These are phyloP conservation scores for Allomyces macrogynus DNA, from an alignment of 192 early-diverging fungal genomes.

Conservation along the genomic window DNA sequence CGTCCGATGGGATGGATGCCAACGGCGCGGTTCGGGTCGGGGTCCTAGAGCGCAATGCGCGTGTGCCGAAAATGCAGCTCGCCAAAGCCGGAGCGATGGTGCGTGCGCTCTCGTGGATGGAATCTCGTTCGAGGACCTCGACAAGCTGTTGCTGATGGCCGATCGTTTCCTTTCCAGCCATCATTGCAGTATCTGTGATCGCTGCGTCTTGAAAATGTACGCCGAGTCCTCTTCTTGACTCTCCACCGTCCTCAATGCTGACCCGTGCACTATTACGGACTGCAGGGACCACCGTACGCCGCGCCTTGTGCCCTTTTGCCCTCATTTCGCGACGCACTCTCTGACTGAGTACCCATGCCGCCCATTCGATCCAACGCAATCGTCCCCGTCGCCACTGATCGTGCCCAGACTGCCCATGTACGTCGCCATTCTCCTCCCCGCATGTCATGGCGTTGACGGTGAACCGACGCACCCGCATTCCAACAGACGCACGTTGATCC, in stretches of 20 bases:
- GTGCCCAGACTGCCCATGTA: background rate
- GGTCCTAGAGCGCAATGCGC: background rate
- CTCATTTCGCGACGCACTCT: conserved; percentile 22
- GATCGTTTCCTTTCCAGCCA: background rate
- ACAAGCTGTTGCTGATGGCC: too few relatives aligned
- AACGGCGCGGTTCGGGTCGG: background rate
- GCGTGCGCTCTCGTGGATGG: too few relatives aligned
- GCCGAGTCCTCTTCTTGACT: conserved; percentile 16
- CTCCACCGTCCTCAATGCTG: background rate
- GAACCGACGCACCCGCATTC: background rate
- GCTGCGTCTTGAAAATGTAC: conserved; percentile 28
- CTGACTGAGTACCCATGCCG: background rate
- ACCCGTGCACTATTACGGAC: background rate
- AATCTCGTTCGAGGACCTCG: too few relatives aligned
- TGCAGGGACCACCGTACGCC: background rate
- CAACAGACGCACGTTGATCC: background rate
- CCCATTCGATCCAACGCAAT: too few relatives aligned
- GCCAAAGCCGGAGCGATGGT: background rate
- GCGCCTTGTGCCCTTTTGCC: background rate
- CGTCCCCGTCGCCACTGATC: background rate
- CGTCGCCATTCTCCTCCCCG: background rate
- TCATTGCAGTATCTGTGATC: conserved; percentile 8
- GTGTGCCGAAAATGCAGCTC: background rate
- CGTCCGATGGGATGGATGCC: background rate
- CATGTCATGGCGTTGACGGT: background rate